phyloP scores from a whole-genome alignment of 805 yeast genomes.

The Pichia rugopelliculosa region DNA sequence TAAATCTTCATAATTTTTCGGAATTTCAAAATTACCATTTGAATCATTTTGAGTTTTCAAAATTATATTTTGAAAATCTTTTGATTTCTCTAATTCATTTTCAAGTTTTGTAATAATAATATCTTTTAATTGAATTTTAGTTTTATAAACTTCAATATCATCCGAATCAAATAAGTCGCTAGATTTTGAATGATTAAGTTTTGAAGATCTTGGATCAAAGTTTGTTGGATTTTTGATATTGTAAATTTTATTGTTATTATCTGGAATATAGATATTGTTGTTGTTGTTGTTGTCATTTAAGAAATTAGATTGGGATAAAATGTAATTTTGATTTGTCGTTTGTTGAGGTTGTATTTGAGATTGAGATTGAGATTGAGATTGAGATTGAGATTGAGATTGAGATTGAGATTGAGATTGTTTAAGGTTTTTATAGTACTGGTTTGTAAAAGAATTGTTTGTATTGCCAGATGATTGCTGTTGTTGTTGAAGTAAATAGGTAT shows the following conservation, averaged over 20 bases:
- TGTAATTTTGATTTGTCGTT: neutral
- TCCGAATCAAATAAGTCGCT: constrained; percentile 8
- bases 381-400: neutral
- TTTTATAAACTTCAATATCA: constrained; percentile 34
- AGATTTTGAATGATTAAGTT: constrained; percentile 7
- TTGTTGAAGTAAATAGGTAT: constrained; percentile 6
- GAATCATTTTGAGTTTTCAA: constrained; percentile 10
- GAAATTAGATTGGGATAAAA: neutral
- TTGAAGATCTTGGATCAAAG: constrained; percentile 3
- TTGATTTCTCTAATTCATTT: constrained; percentile 35
- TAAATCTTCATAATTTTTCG: constrained; percentile 28
- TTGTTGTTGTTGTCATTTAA: neutral
- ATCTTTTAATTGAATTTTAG: constrained; percentile 51
- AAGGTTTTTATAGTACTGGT: neutral
- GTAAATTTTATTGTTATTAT: neutral
- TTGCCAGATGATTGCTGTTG: neutral
- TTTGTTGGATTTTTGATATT: neutral
- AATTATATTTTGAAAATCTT: constrained; percentile 38
- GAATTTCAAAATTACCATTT: constrained; percentile 23
- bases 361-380: neutral
- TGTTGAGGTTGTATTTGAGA: neutral
- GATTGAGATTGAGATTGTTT: neutral
- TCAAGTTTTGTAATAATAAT: constrained; percentile 40
- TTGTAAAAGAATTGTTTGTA: neutral
- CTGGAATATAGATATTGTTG: neutral